Conservation (phyloP, 2,329 filamentous ascomycete species). For the Macrophomina pseudophaseolina region DNA sequence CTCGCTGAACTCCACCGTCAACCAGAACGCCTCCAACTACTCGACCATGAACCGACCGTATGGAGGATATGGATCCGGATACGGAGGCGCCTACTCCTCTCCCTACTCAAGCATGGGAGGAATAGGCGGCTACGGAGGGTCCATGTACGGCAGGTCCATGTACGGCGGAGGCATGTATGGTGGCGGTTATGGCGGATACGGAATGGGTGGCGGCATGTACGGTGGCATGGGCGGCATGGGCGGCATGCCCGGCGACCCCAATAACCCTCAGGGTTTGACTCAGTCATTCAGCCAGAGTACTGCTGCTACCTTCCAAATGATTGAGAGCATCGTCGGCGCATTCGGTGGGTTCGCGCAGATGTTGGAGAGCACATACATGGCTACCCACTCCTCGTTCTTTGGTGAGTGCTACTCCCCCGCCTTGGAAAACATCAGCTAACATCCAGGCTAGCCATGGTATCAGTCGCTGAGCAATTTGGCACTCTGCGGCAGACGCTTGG, state of each 20-base stretch:
- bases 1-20: conserved; percentile 77
- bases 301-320: conserved; percentile 95
- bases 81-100: conserved; percentile 57
- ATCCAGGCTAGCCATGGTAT: conserved; percentile 79
- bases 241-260: conserved; percentile 64
- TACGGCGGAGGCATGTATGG: conserved; percentile 47
- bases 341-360: conserved; percentile 99
- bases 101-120: conserved; percentile 58
- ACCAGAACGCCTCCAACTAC: conserved; percentile 86
- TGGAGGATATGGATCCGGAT: conserved; percentile 51
- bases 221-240: conserved; percentile 45
- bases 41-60: conserved; percentile 67
- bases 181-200: conserved; percentile 46
- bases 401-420: conserved; percentile 62
- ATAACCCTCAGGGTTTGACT: conserved; percentile 93
- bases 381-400: conserved; percentile 97
- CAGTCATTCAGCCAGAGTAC: conserved; percentile 94
- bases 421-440: conserved; percentile 32
- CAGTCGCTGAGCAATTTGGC: conserved; percentile 95
- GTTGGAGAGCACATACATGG: conserved; percentile 99
- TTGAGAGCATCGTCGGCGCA: conserved; percentile 93
- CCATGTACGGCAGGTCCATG: conserved; percentile 52
- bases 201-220: conserved; percentile 21
- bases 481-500: conserved; percentile 92
- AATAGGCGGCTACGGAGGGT: conserved; percentile 47